Base-by-base conservation (phyloP, 2,329 filamentous ascomycete species). In the Aspergillus chevalieri region DNA sequence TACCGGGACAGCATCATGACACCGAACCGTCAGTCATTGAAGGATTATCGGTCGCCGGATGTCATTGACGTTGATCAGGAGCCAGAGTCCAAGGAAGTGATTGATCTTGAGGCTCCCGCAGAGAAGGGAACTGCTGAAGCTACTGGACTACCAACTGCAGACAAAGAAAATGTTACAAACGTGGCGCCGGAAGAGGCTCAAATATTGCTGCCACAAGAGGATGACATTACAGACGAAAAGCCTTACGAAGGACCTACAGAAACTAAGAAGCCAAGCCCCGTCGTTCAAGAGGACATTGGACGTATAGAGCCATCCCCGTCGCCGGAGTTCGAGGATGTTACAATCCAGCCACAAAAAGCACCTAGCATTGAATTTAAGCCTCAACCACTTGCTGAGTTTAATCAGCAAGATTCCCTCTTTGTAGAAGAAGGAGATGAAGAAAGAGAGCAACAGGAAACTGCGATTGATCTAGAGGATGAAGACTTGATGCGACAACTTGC, bases 381-480 rank as follows among this genome's bases (percentile, higher is more conserved):
- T 22, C 50, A 48, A 22, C 24, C 39, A 14, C 36, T 46, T 7
- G 47, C 43, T 47, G 56, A 51, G 17, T 22, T 42, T 19, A 51
- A 52, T 36, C 51, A 52, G 19, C 44, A 58, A 34, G 68, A 67
- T 9, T 55, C 59, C 33, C 55, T 68, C 8, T 49, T 59, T 17
- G 15, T 19, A 12, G 38, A 19, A 41, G 38, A 41, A 41, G 17
- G 10, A 7, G 19, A 22, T 4, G 26, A 30, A 30, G 26, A 30
- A 30, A 30, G 26, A 12, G 67, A 72, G 33, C 75, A 80, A 34
- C 73, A 79, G 28, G 82, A 84, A 45, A 81, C 85, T 17, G 84
- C 86, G 59, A 93, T 87, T 30, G 92, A 97, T 56, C 87, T 89
- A 0, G 93, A 95, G 68, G 92, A 97, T 54, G 91, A 91, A 64